Percentiles rank a stretch among this genome's conserved stretches.
phyloP scores from a whole-genome alignment of 2,329 filamentous ascomycete genomes.

The Diaporthe batatas region DNA sequence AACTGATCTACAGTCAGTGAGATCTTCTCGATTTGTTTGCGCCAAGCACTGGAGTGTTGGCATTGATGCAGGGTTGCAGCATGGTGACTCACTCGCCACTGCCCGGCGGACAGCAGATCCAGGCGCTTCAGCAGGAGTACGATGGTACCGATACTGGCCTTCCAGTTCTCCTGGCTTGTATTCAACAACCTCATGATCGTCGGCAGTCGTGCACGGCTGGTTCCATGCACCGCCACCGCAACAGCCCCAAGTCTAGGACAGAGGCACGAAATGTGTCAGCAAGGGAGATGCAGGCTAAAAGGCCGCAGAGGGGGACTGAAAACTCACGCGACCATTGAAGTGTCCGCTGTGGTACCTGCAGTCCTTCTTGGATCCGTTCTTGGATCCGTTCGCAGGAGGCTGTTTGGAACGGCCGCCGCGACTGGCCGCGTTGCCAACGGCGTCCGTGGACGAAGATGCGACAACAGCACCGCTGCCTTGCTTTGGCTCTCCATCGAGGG shows the following conservation, averaged over 20 bases:
- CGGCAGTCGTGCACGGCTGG: conserved; percentile 2
- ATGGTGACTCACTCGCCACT: conserved; percentile 18
- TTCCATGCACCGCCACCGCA: conserved; percentile 11
- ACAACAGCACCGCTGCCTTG: not conserved
- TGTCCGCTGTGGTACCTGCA: conserved; percentile 18
- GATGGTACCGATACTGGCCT: conserved; percentile 17
- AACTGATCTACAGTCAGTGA: conserved; percentile 46
- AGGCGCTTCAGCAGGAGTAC: not conserved
- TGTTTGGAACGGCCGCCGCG: not conserved
- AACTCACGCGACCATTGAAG: conserved; percentile 26
- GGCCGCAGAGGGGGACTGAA: not conserved
- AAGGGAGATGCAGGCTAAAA: no score
- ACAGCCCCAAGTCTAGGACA: not conserved
- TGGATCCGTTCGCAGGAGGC: not conserved
- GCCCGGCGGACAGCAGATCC: not conserved
- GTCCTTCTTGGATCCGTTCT: not conserved
- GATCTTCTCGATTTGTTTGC: not conserved
- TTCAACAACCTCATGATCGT: conserved; percentile 1
- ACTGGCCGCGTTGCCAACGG: not conserved
- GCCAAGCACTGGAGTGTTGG: not conserved
- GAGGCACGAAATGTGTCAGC: not conserved
- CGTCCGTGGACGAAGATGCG: not conserved
- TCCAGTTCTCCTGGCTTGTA: conserved; percentile 29
- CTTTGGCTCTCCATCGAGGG: conserved; percentile 4
- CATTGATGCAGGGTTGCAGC: not conserved